phyloP scores from a whole-genome alignment of 768 basidiomycete species.

The Peribolospora kevripleyi region DNA sequence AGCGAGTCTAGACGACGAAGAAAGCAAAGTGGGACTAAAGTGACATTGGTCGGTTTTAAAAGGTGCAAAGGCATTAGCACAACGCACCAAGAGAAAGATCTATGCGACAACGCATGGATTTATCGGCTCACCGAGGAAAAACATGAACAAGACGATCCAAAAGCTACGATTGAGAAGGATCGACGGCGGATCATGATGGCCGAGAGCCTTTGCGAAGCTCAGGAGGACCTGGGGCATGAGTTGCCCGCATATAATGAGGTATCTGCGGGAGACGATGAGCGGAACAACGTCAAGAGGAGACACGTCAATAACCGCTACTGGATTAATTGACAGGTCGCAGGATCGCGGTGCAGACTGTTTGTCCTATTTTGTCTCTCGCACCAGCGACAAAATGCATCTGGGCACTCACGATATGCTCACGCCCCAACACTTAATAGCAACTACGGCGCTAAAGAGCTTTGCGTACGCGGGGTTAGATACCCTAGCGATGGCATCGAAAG shows the following conservation, averaged over 20 bases:
- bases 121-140: conserved; percentile 20
- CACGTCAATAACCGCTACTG: background rate
- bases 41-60: background rate
- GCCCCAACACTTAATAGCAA: conserved; percentile 56
- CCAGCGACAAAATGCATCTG: background rate
- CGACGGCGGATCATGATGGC: conserved; percentile 6
- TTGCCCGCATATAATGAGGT: conserved; percentile 75
- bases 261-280: conserved; percentile 24
- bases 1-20: conserved; percentile 61
- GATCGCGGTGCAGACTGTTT: no score
- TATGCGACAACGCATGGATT: no score
- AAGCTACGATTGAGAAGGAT: conserved; percentile 31
- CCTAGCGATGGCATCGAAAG: conserved; percentile 59
- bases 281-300: background rate
- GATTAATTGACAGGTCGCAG: no score
- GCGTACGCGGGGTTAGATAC: conserved; percentile 65
- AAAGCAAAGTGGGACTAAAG: conserved; percentile 52
- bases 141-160: conserved; percentile 62
- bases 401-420: conserved; percentile 26
- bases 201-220: conserved; percentile 8
- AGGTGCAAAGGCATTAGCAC: conserved; percentile 7
- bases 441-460: conserved; percentile 65
- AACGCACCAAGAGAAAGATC: no score
- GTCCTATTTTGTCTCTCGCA: no score
- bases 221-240: conserved; percentile 73